A percentile compares a stretch with the other conserved stretches of the same genome.
Conservation (phyloP, 2,329 filamentous ascomycete genomes). For the Hypoxylon sp. region DNA sequence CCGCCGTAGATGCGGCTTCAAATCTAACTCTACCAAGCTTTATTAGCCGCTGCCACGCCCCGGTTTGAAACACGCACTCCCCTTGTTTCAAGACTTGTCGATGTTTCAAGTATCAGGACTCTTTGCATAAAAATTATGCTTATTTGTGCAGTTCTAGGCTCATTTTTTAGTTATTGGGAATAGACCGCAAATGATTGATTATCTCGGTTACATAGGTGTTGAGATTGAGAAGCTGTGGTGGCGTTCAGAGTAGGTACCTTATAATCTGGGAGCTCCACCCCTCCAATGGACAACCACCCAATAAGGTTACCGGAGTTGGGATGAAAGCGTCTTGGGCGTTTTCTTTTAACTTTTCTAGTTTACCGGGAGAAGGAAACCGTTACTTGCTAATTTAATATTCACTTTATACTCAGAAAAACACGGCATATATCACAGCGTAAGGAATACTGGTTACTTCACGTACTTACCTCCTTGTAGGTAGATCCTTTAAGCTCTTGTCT, state of each 20-base stretch:
- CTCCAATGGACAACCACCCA: not conserved
- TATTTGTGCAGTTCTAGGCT: not conserved
- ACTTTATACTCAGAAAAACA: not conserved
- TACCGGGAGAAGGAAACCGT: not conserved
- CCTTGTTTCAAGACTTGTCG: constrained; percentile 31
- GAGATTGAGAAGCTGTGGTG: not conserved
- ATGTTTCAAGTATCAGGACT: constrained; percentile 31
- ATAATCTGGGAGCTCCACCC: not conserved
- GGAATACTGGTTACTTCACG: no score
- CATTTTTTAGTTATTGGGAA: not conserved
- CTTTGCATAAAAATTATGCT: constrained; percentile 6
- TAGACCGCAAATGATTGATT: not conserved
- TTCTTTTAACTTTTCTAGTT: not conserved
- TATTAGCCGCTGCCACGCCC: constrained; percentile 13
- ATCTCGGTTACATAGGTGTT: not conserved
- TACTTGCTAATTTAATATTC: not conserved
- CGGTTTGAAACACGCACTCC: constrained; percentile 23
- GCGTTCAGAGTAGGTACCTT: not conserved
- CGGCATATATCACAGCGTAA: no score
- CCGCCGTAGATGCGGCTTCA: constrained; percentile 12
- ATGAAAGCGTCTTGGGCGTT: not conserved
- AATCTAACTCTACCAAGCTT: not conserved
- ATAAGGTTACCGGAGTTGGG: constrained; percentile 10
- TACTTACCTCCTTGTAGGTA: not conserved
- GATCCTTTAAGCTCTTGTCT: constrained; percentile 1